phyloP scores from a whole-genome alignment of 148 eudicot species.

The Euryodendron excelsum region DNA sequence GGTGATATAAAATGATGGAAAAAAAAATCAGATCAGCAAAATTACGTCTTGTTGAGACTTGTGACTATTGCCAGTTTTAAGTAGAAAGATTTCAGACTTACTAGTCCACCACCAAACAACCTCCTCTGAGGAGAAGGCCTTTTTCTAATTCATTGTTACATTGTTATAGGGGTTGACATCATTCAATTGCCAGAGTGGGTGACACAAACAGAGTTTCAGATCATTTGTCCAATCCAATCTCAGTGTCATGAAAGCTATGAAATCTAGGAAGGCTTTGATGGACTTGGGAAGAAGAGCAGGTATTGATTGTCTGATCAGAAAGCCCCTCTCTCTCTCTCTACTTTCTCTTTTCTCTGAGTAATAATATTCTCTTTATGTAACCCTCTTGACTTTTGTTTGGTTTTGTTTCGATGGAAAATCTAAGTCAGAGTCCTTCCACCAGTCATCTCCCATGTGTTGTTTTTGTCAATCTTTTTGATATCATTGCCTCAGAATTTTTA shows the following conservation, averaged over 20 bases:
- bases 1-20: too few species aligned
- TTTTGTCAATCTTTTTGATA: constrained; percentile 25
- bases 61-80: too few species aligned
- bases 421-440: constrained; percentile 20
- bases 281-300: constrained; percentile 1
- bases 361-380: constrained; percentile 29
- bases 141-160: too few species aligned
- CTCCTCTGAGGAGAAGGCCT: too few species aligned
- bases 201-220: constrained; percentile 6
- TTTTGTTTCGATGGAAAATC: constrained; percentile 22
- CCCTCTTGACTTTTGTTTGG: constrained; percentile 27
- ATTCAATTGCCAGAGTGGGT: not conserved
- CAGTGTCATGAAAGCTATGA: constrained; percentile 2
- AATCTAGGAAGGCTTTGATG: constrained; percentile 11
- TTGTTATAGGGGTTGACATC: too few species aligned
- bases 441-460: constrained; percentile 27
- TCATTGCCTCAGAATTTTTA: constrained; percentile 13
- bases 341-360: constrained; percentile 27
- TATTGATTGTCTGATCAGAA: not conserved
- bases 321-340: not conserved
- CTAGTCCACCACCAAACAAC: too few species aligned
- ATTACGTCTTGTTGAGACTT: too few species aligned
- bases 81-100: too few species aligned
- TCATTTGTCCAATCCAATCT: constrained; percentile 27
- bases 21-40: too few species aligned